A percentile compares a stretch with the other conserved stretches of the same genome.
phyloP scores from a whole-genome alignment of 2,329 filamentous ascomycete species.

The Xylariales sp. region DNA sequence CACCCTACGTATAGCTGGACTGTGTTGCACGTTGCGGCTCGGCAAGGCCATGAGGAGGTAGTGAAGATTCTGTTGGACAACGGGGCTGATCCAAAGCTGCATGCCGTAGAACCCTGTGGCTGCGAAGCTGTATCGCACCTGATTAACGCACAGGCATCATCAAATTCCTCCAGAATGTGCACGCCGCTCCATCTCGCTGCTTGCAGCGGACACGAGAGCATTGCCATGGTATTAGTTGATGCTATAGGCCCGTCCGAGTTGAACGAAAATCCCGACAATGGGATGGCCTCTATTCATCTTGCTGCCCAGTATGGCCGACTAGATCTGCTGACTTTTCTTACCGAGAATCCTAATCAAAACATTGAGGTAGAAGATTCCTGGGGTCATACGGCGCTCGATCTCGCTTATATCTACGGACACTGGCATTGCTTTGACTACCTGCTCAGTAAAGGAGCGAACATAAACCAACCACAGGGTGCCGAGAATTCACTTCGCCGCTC shows the following conservation, averaged over 20 bases:
- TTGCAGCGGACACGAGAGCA: background rate
- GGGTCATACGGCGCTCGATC: background rate
- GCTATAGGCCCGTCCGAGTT: background rate
- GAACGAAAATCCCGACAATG: background rate
- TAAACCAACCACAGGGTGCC: background rate
- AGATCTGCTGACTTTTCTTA: background rate
- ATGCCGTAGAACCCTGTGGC: background rate
- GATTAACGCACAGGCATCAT: background rate
- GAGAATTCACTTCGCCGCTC: background rate
- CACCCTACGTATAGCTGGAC: background rate
- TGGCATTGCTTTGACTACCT: background rate
- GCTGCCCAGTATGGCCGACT: background rate
- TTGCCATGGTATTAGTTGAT: background rate
- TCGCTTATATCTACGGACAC: background rate
- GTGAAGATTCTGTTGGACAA: background rate
- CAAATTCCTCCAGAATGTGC: background rate
- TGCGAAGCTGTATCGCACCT: background rate
- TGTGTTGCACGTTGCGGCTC: background rate
- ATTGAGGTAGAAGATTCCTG: background rate
- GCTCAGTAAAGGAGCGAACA: background rate
- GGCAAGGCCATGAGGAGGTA: background rate
- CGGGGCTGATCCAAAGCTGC: background rate
- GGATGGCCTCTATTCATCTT: background rate
- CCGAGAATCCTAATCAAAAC: background rate
- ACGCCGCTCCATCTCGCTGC: background rate